phyloP scores from a whole-genome alignment of 768 basidiomycete genomes.

The Leccinum boreale region DNA sequence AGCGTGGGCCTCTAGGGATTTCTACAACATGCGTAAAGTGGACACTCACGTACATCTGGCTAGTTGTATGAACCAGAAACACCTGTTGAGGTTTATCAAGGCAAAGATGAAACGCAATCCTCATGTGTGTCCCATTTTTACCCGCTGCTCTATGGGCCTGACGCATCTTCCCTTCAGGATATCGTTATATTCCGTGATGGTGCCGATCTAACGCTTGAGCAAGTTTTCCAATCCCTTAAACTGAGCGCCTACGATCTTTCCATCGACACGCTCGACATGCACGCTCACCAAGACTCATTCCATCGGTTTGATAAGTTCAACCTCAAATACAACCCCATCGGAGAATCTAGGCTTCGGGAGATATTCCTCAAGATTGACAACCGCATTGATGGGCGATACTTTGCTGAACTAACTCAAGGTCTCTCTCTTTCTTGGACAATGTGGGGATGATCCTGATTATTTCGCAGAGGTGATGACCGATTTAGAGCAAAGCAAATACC shows the following conservation, averaged over 20 bases:
- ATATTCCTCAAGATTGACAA: constrained; percentile 99
- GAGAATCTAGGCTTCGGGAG: constrained; percentile 90
- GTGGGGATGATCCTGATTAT: background rate
- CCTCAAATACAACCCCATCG: constrained; percentile 94
- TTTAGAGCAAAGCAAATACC: constrained; percentile 97
- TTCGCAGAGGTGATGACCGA: constrained; percentile 90
- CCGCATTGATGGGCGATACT: constrained; percentile 84
- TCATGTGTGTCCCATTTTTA: constrained; percentile 44
- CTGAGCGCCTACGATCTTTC: constrained; percentile 96
- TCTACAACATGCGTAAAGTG: constrained; percentile 97
- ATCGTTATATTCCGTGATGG: constrained; percentile 95
- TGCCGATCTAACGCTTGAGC: constrained; percentile 77
- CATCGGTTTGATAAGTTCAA: constrained; percentile 99
- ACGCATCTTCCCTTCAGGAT: constrained; percentile 54
- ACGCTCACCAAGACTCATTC: constrained; percentile 96
- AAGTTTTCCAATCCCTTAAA: constrained; percentile 96
- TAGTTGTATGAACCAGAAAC: constrained; percentile 99
- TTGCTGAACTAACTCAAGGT: constrained; percentile 95
- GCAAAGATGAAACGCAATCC: constrained; percentile 93
- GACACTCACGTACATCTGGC: constrained; percentile 99
- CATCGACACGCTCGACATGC: constrained; percentile 99
- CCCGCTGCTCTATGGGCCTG: background rate
- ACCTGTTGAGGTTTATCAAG: constrained; percentile 96
- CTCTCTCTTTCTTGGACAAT: constrained; percentile 7
- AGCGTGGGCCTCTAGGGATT: constrained; percentile 60